phyloP scores from a whole-genome alignment of 768 basidiomycete genomes.

The Rhodotorula babjevae region DNA sequence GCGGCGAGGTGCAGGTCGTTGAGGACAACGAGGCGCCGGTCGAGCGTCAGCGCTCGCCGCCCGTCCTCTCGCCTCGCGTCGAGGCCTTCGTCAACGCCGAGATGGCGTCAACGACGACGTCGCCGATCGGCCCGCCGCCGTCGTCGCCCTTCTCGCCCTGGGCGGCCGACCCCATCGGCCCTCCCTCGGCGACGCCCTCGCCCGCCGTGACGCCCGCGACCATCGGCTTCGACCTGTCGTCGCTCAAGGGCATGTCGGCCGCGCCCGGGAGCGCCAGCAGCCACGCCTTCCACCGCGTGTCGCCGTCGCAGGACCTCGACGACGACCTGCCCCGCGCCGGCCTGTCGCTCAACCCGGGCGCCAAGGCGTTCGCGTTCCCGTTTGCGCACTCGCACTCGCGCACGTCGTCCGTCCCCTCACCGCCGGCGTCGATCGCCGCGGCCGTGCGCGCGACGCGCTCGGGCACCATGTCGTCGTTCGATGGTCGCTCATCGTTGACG shows the following conservation, averaged over 20 bases:
- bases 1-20: neutral
- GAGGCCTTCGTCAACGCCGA: slow-evolving; percentile 5
- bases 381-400: slow-evolving; percentile 10
- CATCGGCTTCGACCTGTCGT: neutral
- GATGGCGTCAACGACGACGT: slow-evolving; percentile 20
- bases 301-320: slow-evolving; percentile 32
- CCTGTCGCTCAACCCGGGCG: slow-evolving; percentile 43
- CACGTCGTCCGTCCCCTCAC: slow-evolving; percentile 19
- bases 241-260: neutral
- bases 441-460: neutral
- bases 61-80: slow-evolving; percentile 8
- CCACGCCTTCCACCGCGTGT: slow-evolving; percentile 19
- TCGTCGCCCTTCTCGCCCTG: slow-evolving; percentile 29
- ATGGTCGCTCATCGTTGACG: neutral
- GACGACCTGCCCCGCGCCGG: slow-evolving; percentile 41
- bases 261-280: neutral
- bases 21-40: neutral
- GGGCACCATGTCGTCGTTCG: slow-evolving; percentile 1
- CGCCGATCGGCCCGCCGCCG: slow-evolving; percentile 29
- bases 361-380: slow-evolving; percentile 42
- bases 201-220: neutral
- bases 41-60: slow-evolving; percentile 4
- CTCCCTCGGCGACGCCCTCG: slow-evolving; percentile 1
- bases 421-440: neutral
- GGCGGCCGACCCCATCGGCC: neutral